Conservation (phyloP, 768 basidiomycete genomes). For the Suillus sp. region DNA sequence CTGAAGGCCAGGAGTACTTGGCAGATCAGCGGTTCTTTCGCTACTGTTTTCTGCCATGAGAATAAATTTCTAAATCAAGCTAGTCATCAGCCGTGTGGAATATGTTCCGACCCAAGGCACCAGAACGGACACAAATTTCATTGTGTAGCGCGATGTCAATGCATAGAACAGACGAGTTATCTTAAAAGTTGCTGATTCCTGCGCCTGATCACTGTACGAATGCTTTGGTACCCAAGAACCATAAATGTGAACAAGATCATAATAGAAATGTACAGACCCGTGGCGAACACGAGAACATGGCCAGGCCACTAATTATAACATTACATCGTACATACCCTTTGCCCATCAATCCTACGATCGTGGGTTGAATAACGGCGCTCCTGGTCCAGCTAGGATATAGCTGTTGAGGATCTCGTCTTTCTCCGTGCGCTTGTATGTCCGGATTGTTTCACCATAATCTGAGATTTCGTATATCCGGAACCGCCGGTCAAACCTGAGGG, state of each 20-base stretch:
- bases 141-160: neutral
- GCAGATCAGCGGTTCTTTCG: neutral
- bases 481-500: conserved; percentile 78
- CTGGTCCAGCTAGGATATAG: conserved; percentile 58
- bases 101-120: too few relatives aligned
- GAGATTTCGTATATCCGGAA: conserved; percentile 88
- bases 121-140: too few relatives aligned
- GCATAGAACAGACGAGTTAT: too few relatives aligned
- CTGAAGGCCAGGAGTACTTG: neutral
- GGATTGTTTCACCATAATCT: conserved; percentile 89
- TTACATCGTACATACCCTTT: neutral
- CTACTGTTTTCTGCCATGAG: conserved; percentile 2
- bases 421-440: conserved; percentile 83
- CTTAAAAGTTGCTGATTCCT: neutral
- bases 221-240: neutral
- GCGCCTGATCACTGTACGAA: neutral
- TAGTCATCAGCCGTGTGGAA: too few relatives aligned
- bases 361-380: conserved; percentile 39
- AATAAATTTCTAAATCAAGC: conserved; percentile 9
- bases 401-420: conserved; percentile 67
- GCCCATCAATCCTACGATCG: conserved; percentile 9
- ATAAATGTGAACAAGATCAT: neutral
- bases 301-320: conserved; percentile 4
- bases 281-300: conserved; percentile 2
- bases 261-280: neutral